These are phyloP conservation scores for Aphanocladium album DNA, from an alignment of 2,329 filamentous ascomycete genomes.

Conservation along the genomic window DNA sequence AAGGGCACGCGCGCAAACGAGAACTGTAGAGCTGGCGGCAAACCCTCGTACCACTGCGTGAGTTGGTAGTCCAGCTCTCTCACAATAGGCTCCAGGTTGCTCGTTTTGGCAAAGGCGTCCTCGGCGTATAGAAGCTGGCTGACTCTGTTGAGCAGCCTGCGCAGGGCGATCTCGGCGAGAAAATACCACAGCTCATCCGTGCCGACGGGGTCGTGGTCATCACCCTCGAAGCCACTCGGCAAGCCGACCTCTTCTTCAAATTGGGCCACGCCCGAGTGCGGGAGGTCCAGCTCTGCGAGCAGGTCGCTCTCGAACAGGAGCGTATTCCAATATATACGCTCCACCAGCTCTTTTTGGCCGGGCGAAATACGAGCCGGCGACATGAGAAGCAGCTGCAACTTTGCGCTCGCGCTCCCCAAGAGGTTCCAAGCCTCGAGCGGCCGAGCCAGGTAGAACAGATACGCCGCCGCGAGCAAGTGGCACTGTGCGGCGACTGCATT, in stretches of 20 bases:
- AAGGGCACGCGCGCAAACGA: conserved; percentile 64
- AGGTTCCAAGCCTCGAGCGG: conserved; percentile 81
- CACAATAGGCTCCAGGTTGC: conserved; percentile 70
- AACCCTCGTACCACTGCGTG: conserved; percentile 77
- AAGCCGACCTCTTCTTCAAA: conserved; percentile 77
- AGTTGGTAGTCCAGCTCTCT: conserved; percentile 78
- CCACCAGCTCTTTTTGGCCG: conserved; percentile 66
- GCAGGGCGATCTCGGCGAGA: conserved; percentile 73
- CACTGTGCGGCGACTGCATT: conserved; percentile 75
- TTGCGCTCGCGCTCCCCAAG: conserved; percentile 73
- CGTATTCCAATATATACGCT: conserved; percentile 80
- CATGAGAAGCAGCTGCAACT: conserved; percentile 72
- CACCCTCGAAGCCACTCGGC: conserved; percentile 72
- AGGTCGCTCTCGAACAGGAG: conserved; percentile 77
- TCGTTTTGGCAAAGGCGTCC: conserved; percentile 64
- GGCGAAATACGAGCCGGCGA: conserved; percentile 65
- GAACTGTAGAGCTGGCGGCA: conserved; percentile 71
- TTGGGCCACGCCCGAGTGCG: conserved; percentile 76
- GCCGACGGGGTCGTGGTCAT: conserved; percentile 57
- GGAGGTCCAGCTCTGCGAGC: conserved; percentile 72
- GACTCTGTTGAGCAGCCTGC: conserved; percentile 70
- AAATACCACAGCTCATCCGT: conserved; percentile 84
- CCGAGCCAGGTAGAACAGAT: conserved; percentile 76
- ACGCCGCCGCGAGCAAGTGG: conserved; percentile 74
- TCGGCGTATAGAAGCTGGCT: conserved; percentile 77